Percentiles rank a stretch among this genome's conserved stretches.
Evolutionary conservation across 805 yeast genomes (phyloP).

Genomic region (Ogataea nonfermentans): DNA sequence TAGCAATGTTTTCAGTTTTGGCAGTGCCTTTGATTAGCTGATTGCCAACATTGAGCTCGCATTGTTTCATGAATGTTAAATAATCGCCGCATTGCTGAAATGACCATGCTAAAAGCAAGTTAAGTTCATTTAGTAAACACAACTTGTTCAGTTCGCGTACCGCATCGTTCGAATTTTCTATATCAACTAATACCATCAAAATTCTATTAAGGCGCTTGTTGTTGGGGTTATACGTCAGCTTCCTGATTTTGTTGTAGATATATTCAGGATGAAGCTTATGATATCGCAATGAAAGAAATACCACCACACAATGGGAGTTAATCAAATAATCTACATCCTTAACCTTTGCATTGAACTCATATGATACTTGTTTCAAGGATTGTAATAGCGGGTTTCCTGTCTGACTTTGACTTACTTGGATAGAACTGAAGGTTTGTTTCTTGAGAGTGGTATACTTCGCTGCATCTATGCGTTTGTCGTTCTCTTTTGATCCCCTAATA

Average conservation of each 20-base stretch:
- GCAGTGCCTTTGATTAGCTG: conserved; percentile 40
- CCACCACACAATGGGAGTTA: conserved; percentile 50
- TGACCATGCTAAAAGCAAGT: conserved; percentile 52
- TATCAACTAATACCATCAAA: conserved; percentile 62
- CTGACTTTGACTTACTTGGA: conserved; percentile 63
- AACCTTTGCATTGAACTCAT: conserved; percentile 50
- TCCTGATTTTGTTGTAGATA: conserved; percentile 54
- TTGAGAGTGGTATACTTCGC: conserved; percentile 18
- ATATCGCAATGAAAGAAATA: conserved; percentile 67
- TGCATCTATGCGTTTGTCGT: conserved; percentile 17
- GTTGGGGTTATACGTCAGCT: conserved; percentile 24
- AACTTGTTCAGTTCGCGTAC: conserved; percentile 46
- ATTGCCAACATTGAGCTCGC: conserved; percentile 32
- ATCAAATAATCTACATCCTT: conserved; percentile 64
- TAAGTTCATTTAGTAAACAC: conserved; percentile 48
- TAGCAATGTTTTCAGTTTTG: conserved; percentile 30
- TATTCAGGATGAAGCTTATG: conserved; percentile 78
- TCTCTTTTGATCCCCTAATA: conserved; percentile 16
- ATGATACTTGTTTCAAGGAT: conserved; percentile 49
- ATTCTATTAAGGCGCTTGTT: conserved; percentile 38
- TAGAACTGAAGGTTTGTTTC: conserved; percentile 33
- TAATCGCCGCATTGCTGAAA: conserved; percentile 54
- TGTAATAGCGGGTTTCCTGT: conserved; percentile 69
- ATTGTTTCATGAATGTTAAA: conserved; percentile 33
- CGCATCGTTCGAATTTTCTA: conserved; percentile 52